Evolutionary conservation across 768 basidiomycete species (phyloP).

Genomic region (Flagelloscypha sp.): DNA sequence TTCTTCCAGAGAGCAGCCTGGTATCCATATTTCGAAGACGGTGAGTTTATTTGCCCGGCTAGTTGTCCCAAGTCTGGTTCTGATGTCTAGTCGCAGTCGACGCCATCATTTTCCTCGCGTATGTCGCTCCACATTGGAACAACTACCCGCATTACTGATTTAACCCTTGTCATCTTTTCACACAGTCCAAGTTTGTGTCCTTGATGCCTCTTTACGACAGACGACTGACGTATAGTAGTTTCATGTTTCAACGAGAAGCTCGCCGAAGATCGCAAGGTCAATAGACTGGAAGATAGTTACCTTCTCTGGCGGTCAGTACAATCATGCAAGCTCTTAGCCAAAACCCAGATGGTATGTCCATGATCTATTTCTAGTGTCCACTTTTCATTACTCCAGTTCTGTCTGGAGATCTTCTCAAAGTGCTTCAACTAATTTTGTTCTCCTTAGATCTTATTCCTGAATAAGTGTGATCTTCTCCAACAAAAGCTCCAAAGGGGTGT

Average conservation of each 20-base stretch:
- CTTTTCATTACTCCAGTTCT: slow-evolving; percentile 1
- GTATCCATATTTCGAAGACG: slow-evolving; percentile 77
- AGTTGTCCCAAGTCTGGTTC: neutral
- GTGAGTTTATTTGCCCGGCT: slow-evolving; percentile 20
- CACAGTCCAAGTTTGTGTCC: slow-evolving; percentile 32
- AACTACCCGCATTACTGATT: slow-evolving; percentile 3
- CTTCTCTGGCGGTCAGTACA: slow-evolving; percentile 72
- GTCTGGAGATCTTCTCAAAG: neutral
- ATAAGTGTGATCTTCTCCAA: slow-evolving; percentile 67
- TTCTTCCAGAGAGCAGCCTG: slow-evolving; percentile 54
- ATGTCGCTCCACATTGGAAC: slow-evolving; percentile 17
- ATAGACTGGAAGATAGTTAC: slow-evolving; percentile 71
- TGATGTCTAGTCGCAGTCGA: slow-evolving; percentile 37
- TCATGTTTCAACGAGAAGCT: slow-evolving; percentile 78
- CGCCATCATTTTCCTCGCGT: slow-evolving; percentile 79
- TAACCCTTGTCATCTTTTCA: slow-evolving; percentile 2
- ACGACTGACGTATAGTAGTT: slow-evolving; percentile 31
- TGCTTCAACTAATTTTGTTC: neutral
- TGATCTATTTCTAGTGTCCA: slow-evolving; percentile 38
- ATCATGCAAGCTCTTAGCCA: slow-evolving; percentile 52
- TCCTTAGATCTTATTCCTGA: slow-evolving; percentile 38
- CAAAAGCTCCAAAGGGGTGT: slow-evolving; percentile 64
- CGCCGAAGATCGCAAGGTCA: slow-evolving; percentile 60
- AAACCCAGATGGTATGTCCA: slow-evolving; percentile 37
- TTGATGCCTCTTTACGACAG: neutral